Evolutionary conservation across 129 eudicot species (phyloP).

Genomic region (Logfia minima): DNA sequence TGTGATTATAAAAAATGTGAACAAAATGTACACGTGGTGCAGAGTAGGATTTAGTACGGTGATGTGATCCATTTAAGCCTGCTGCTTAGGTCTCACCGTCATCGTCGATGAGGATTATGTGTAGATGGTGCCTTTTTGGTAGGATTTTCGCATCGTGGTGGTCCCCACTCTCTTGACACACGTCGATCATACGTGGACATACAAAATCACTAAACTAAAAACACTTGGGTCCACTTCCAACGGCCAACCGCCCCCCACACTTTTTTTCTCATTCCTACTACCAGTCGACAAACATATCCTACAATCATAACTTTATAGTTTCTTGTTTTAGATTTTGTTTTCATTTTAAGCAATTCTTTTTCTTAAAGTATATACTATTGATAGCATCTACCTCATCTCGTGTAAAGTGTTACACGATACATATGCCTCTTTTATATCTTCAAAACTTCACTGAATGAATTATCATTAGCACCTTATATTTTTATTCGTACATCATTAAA

Average conservation of each 20-base stretch:
- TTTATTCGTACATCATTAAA: no score
- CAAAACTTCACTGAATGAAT: no score
- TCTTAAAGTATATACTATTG: neutral
- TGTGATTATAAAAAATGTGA: neutral
- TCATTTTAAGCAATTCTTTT: neutral
- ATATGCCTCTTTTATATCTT: no score
- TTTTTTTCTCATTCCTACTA: neutral
- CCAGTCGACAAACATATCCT: neutral
- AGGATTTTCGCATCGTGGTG: conserved; percentile 21
- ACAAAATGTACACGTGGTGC: conserved; percentile 32
- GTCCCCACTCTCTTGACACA: conserved; percentile 19
- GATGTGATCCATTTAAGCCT: conserved; percentile 18
- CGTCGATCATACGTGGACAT: conserved; percentile 33
- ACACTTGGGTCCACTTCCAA: conserved; percentile 16
- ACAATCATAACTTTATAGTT: neutral
- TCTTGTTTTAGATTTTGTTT: neutral
- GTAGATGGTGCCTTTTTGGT: conserved; percentile 10
- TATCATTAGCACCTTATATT: no score
- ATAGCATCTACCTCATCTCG: neutral
- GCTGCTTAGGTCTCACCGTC: conserved; percentile 35
- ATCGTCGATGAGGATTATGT: conserved; percentile 38
- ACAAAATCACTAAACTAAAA: neutral
- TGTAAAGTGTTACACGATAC: neutral
- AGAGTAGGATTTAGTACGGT: conserved; percentile 23
- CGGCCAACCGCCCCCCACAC: conserved; percentile 35